A percentile compares a stretch with the other conserved stretches of the same genome.
Evolutionary conservation across 306 rosid species (phyloP).

Genomic region (Oemleria cerasiformis): DNA sequence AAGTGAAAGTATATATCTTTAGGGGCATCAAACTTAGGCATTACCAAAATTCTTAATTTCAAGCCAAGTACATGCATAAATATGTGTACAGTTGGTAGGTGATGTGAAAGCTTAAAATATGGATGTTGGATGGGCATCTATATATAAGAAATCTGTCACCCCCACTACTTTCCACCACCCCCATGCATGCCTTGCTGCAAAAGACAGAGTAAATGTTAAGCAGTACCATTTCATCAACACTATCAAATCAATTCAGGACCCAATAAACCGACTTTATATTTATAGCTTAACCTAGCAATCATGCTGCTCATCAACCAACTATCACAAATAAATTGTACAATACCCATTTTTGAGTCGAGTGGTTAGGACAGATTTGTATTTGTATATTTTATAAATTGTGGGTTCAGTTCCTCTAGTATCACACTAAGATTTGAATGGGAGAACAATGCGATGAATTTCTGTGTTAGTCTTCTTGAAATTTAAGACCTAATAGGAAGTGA

Average conservation of each 20-base stretch:
- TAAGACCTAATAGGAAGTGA: no score
- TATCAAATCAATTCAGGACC: conserved; percentile 11
- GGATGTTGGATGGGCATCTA: conserved; percentile 13
- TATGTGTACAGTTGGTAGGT: conserved; percentile 14
- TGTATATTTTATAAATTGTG: no score
- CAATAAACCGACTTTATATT: not conserved
- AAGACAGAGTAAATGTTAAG: not conserved
- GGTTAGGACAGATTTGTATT: no score
- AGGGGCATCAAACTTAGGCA: no score
- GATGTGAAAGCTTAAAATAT: not conserved
- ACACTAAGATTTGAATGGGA: no score
- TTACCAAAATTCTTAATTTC: no score
- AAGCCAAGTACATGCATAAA: not conserved
- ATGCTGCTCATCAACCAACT: conserved; percentile 18
- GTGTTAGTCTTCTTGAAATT: no score
- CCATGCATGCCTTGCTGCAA: not conserved
- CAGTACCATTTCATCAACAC: no score
- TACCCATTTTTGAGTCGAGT: no score
- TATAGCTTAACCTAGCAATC: not conserved
- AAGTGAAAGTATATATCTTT: not conserved
- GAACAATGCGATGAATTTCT: no score
- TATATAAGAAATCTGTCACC: conserved; percentile 3
- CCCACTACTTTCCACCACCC: conserved; percentile 18
- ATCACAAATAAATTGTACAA: no score
- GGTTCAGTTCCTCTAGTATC: no score